phyloP scores from a whole-genome alignment of 75 land plant species.

The Selaginella tamariscina region DNA sequence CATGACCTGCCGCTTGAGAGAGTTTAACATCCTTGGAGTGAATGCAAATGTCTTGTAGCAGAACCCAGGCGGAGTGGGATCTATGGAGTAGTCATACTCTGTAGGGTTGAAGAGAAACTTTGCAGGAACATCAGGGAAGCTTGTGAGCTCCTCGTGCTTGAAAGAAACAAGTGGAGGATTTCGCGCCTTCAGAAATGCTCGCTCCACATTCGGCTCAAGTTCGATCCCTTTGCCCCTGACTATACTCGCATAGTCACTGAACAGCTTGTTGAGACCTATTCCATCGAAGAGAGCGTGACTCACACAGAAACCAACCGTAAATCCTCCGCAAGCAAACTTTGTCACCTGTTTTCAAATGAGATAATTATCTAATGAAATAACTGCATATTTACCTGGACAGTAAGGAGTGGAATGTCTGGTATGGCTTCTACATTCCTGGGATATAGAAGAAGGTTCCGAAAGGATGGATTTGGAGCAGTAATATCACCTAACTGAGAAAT shows the following conservation, averaged over 20 bases:
- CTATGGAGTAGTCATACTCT: conserved; percentile 5
- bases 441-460: conserved; percentile 20
- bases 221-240: conserved; percentile 12
- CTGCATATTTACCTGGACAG: conserved; percentile 10
- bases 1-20: conserved; percentile 12
- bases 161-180: conserved; percentile 18
- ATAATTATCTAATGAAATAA: too few species aligned
- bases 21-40: background rate
- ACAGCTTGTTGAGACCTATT: conserved; percentile 28
- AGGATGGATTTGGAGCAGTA: conserved; percentile 34
- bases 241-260: conserved; percentile 32
- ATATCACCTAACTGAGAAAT: conserved; percentile 47
- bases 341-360: conserved; percentile 33
- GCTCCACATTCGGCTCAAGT: conserved; percentile 18
- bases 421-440: background rate
- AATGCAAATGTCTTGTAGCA: conserved; percentile 9
- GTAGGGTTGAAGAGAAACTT: conserved; percentile 5
- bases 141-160: conserved; percentile 26
- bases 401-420: background rate
- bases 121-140: conserved; percentile 7
- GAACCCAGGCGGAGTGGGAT: background rate
- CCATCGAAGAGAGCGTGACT: conserved; percentile 57
- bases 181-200: conserved; percentile 19
- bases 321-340: conserved; percentile 52
- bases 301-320: conserved; percentile 39